Base-by-base conservation (phyloP, 768 basidiomycete species). In the Russula vinacea region DNA sequence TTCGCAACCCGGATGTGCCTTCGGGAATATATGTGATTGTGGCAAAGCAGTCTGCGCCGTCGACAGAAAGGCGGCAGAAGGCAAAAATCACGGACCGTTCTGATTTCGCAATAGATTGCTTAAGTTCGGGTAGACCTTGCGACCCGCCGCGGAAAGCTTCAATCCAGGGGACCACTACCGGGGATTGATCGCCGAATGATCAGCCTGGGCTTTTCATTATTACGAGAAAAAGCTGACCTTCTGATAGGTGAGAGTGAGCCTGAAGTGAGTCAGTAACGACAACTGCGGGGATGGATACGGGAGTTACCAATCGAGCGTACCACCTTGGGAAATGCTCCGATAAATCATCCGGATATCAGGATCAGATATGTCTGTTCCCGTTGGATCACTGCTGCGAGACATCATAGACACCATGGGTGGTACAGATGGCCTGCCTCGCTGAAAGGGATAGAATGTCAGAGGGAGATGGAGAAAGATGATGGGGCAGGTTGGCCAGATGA, bases 1-100 rank as follows among this genome's bases (percentile, higher is more conserved):
- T 65, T 8, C 67, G 64, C 19, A 67, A 42, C 4, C 51, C 55
- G 5, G 67, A 67, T n/a, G 60, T 66, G 22, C 56, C 52, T 32
- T 67, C 67, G 3, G 67, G 67, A 19, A 66, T 40, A 40, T 62
- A 67, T 22, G 67, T 65, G 50, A 67, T 58, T 16, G 64, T 67
- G 0, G 58, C 56, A 37, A 60, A 67, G 59, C 16, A 53, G 45
- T 13, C 45, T n/a, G 10, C 35, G 10, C 37, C 56, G 42, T 66
- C 35, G 16, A 65, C 24, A 29, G 54, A 17, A 16, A 67, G 32
- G 44, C 67, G 63, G 10, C 54, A 50, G 17, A 67, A 67, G 13
- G 56, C 64, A 33, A 67, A 61, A 16, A 47, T 54, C 24, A 67
- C 65, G 42, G 64, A 61, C 19, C 61, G 64, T 17, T 60, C 64